Evolutionary conservation across 139 green algal species (phyloP).

Genomic region (Closterium sp.): DNA sequence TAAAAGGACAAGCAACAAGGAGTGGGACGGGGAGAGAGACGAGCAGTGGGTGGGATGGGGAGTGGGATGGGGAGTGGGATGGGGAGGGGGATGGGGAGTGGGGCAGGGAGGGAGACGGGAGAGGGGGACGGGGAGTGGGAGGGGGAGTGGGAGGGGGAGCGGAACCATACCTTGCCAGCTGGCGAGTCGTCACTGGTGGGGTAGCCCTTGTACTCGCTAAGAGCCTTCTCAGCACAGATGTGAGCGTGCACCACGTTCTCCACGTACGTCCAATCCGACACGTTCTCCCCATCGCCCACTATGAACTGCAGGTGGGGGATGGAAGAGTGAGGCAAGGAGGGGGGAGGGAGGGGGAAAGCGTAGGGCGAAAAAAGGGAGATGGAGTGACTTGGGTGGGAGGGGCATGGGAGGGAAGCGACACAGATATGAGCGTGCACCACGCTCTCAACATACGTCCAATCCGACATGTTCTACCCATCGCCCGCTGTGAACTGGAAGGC

Average conservation of each 20-base stretch:
- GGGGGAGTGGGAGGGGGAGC: background rate
- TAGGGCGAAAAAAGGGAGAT: background rate
- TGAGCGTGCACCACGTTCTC: slow-evolving; percentile 48
- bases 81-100: background rate
- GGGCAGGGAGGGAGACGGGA: background rate
- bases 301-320: slow-evolving; percentile 17
- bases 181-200: slow-evolving; percentile 17
- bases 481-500: too few species aligned
- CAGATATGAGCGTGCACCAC: background rate
- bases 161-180: background rate
- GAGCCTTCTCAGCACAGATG: slow-evolving; percentile 31
- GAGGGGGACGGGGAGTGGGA: background rate
- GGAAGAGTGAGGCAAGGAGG: background rate
- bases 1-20: too few species aligned
- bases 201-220: slow-evolving; percentile 17
- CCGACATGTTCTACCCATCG: background rate
- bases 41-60: background rate
- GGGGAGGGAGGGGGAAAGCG: too few species aligned
- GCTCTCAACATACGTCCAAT: background rate
- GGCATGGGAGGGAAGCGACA: background rate
- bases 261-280: slow-evolving; percentile 43
- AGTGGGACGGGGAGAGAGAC: slow-evolving; percentile 16
- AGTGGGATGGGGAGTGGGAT: too few species aligned
- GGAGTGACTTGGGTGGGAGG: background rate
- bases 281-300: slow-evolving; percentile 41